Evolutionary conservation across 306 rosid genomes (phyloP), one percentile per base, ranked within the genome.

Genomic region (Gleditsia sinensis): DNA sequence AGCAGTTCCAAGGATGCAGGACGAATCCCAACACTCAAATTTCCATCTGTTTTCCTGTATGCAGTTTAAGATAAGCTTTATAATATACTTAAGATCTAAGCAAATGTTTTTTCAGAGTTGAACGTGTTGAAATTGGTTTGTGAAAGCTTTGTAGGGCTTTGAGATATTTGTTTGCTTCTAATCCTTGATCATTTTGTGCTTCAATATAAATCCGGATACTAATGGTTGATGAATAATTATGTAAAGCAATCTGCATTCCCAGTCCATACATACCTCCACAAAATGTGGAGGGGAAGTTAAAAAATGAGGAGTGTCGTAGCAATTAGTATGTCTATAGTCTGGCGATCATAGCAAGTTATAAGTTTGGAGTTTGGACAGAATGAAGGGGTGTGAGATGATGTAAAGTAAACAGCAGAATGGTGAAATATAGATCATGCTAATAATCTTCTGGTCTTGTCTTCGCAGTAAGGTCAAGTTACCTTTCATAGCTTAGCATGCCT

Each of bases 31-130:
- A 61, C 21, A 36, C 19, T 71, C 66, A 50, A 27, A 70, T 50
- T 72, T 63, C 43, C 6, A 0, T 70, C 49, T 62, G 53, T 71
- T 63, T 56, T 60, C 36, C 72, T 62, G 50, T 37, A 19, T 37
- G 32, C 32, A 36, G 37, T 17, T 61, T 62, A 19, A 39, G 2
- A 19, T 10, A 30, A n/a, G 14, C 16, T 71, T 63, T 30, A 69
- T 20, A 70, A 53, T 66, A 45, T 48, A 70, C 66, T 37, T 48
- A 40, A 30, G 57, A 16, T 24, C 5, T 9, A n/a, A 9, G 60
- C 3, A 19, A 42, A 50, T 70, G 49, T 20, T 77, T 51, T 78
- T 50, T 9, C 51, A 14, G 50, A 34, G 48, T 62, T 17, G 48
- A 62, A 62, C 23, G 20, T 61, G 1, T 7, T 33, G 28, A 36